phyloP scores from a whole-genome alignment of 1,284 basidiomycete species.

The Moesziomyces parantarcticus region DNA sequence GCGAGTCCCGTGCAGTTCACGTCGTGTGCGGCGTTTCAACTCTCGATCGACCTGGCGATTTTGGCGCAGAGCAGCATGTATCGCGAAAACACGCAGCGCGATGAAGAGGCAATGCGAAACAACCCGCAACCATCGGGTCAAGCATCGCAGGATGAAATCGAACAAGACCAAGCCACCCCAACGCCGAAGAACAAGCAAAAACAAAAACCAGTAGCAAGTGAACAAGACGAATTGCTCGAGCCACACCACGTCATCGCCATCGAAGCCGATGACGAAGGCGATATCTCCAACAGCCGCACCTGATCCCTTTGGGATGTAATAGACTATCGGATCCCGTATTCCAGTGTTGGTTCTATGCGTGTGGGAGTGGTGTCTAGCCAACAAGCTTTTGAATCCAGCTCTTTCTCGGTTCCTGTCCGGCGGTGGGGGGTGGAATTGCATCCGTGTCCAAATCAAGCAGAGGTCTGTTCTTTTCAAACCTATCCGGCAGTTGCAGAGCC shows the following conservation, averaged over 20 bases:
- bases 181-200: background rate
- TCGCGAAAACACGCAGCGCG: constrained; percentile 57
- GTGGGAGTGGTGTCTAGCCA: background rate
- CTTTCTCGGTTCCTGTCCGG: constrained; percentile 3
- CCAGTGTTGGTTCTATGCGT: too few relatives aligned
- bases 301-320: background rate
- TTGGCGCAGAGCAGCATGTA: constrained; percentile 63
- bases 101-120: constrained; percentile 37
- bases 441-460: constrained; percentile 10
- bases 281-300: constrained; percentile 23
- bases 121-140: background rate
- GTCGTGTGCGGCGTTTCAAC: constrained; percentile 56
- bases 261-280: constrained; percentile 47
- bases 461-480: constrained; percentile 12
- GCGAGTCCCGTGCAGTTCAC: constrained; percentile 52
- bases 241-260: constrained; percentile 39
- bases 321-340: too few relatives aligned
- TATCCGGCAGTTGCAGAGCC: constrained; percentile 29
- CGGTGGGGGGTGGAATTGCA: background rate
- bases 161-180: constrained; percentile 12
- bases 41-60: constrained; percentile 66
- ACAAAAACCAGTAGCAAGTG: background rate
- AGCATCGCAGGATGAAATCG: constrained; percentile 7
- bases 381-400: constrained; percentile 17
- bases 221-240: constrained; percentile 15